Conservation (phyloP, 106 monocot species). For the Acanthochlamys bracteata region DNA sequence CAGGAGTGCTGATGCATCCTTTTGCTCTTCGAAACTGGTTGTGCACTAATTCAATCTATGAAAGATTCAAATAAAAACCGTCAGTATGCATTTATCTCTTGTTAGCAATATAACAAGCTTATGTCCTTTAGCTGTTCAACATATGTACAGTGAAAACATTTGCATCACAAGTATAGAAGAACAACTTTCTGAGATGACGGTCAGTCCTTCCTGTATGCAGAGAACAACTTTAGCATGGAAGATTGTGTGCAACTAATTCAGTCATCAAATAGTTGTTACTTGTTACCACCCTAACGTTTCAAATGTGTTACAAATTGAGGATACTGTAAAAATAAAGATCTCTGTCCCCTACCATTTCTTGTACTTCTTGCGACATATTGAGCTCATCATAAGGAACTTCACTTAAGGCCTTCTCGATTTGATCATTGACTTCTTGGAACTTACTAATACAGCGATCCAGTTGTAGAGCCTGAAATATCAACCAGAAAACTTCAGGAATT, state of each 20-base stretch:
- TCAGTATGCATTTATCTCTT: background rate
- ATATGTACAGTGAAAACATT: background rate
- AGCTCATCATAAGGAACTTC: slow-evolving; percentile 46
- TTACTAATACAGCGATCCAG: slow-evolving; percentile 21
- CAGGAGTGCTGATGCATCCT: slow-evolving; percentile 14
- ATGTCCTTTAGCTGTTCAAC: background rate
- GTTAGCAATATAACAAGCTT: background rate
- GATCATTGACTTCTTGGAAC: slow-evolving; percentile 40
- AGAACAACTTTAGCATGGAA: no score
- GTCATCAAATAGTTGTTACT: no score
- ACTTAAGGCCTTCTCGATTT: slow-evolving; percentile 56
- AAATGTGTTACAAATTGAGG: background rate
- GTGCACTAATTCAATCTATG: slow-evolving; percentile 36
- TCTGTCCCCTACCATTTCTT: slow-evolving; percentile 54
- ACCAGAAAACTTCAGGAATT: background rate
- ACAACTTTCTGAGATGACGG: background rate
- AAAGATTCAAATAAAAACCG: background rate
- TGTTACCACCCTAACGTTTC: no score
- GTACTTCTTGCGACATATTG: slow-evolving; percentile 70
- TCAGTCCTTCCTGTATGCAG: no score
- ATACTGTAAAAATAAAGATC: background rate
- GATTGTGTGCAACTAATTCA: no score
- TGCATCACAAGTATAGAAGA: background rate
- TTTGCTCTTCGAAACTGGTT: slow-evolving; percentile 33
- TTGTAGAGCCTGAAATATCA: slow-evolving; percentile 43